A percentile compares a stretch with the other conserved stretches of the same genome.
Conservation (phyloP, 345 rosid genomes). For the Alliaria petiolata region DNA sequence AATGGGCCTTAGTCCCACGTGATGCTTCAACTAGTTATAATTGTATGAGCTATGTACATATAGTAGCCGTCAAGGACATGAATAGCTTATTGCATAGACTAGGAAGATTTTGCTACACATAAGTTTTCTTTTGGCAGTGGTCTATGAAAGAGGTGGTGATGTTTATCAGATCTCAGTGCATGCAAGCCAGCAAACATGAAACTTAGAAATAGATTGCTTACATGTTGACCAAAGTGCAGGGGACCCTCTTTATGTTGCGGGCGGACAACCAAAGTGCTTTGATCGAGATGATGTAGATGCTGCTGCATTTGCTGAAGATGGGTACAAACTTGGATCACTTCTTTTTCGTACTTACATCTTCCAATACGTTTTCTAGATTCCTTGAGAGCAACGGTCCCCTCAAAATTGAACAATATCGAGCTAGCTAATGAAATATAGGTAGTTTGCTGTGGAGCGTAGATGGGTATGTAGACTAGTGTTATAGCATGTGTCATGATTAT, state of each 20-base stretch:
- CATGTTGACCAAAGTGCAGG: slow-evolving; percentile 40
- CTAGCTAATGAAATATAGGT: background rate
- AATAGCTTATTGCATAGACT: background rate
- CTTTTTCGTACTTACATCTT: background rate
- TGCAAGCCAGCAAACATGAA: background rate
- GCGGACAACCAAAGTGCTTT: slow-evolving; percentile 63
- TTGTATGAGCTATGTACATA: background rate
- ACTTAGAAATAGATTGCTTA: background rate
- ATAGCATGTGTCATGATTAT: background rate
- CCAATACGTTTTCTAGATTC: background rate
- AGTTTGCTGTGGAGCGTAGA: background rate
- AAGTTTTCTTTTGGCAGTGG: background rate
- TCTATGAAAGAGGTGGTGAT: background rate
- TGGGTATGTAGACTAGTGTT: background rate
- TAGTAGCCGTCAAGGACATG: background rate
- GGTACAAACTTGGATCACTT: slow-evolving; percentile 40
- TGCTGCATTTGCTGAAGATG: slow-evolving; percentile 50
- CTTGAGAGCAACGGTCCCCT: background rate
- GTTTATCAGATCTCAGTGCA: background rate
- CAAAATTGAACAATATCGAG: background rate
- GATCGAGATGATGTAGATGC: slow-evolving; percentile 43
- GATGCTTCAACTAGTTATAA: background rate
- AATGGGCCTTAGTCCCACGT: background rate
- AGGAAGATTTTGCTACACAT: background rate
- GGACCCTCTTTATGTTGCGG: slow-evolving; percentile 67